Conservation (phyloP, 192 early-diverging fungal species). For the Coemansia interrupta region DNA sequence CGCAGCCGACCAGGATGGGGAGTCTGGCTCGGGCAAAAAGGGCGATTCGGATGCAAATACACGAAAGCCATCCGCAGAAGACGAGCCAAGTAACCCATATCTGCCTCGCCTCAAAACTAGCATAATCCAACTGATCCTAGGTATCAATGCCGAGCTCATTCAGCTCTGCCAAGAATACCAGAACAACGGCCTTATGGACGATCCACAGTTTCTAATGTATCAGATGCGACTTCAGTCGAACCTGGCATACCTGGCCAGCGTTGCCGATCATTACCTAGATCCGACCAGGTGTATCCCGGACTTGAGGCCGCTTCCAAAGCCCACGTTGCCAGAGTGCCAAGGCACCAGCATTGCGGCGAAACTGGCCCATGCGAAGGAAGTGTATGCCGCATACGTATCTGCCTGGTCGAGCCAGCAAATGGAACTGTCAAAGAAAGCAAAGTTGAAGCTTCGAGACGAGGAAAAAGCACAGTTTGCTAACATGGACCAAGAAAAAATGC, state of each 20-base stretch:
- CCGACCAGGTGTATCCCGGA: slow-evolving; percentile 41
- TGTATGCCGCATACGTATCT: slow-evolving; percentile 33
- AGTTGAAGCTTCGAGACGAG: slow-evolving; percentile 14
- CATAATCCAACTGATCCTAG: slow-evolving; percentile 55
- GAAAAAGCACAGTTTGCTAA: slow-evolving; percentile 24
- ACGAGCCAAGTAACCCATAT: slow-evolving; percentile 37
- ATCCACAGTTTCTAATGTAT: slow-evolving; percentile 56
- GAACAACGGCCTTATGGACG: slow-evolving; percentile 58
- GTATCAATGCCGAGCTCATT: slow-evolving; percentile 63
- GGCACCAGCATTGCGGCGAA: slow-evolving; percentile 32
- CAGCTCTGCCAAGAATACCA: slow-evolving; percentile 61
- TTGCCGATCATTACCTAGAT: slow-evolving; percentile 57
- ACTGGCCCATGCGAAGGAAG: slow-evolving; percentile 36
- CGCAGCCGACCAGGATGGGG: background rate
- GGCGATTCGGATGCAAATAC: background rate
- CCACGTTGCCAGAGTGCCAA: slow-evolving; percentile 22
- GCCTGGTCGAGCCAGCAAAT: slow-evolving; percentile 41
- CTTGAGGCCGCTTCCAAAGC: slow-evolving; percentile 38
- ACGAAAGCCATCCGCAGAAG: slow-evolving; percentile 14
- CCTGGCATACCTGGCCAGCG: slow-evolving; percentile 60
- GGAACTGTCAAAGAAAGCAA: slow-evolving; percentile 42
- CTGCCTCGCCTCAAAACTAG: slow-evolving; percentile 51
- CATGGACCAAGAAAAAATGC: slow-evolving; percentile 29
- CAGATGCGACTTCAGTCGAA: slow-evolving; percentile 65
- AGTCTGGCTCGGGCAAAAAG: background rate